Conservation (phyloP, 1,284 basidiomycete genomes). For the Cutaneotrichosporon cyanovorans region DNA sequence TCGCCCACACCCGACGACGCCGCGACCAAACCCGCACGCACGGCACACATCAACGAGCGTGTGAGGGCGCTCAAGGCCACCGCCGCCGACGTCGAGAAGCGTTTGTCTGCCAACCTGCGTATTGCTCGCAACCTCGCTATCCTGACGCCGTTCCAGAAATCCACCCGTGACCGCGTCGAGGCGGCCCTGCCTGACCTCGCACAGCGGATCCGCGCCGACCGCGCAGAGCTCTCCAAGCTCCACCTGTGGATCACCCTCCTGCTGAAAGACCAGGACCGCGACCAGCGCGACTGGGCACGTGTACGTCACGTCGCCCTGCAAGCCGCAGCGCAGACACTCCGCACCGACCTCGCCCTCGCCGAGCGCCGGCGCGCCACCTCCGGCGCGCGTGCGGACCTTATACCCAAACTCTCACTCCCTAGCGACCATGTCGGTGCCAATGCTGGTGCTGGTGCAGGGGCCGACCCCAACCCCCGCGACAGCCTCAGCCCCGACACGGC, state of each 20-base stretch:
- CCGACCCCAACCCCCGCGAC: too few relatives aligned
- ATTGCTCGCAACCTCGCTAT: slow-evolving; percentile 73
- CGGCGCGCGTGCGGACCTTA: slow-evolving; percentile 9
- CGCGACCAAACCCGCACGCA: slow-evolving; percentile 15
- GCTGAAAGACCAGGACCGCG: slow-evolving; percentile 62
- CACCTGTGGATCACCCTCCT: slow-evolving; percentile 69
- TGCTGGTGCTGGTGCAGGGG: too few relatives aligned
- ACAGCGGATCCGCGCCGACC: slow-evolving; percentile 58
- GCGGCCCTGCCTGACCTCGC: slow-evolving; percentile 58
- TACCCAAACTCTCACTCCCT: slow-evolving; percentile 13
- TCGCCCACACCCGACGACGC: background rate
- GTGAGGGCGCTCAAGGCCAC: slow-evolving; percentile 46
- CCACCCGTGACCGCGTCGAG: slow-evolving; percentile 68
- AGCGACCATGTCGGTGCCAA: background rate
- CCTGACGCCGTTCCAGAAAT: slow-evolving; percentile 75
- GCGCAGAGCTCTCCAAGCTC: slow-evolving; percentile 65
- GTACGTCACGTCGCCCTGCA: slow-evolving; percentile 64
- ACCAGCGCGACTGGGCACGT: slow-evolving; percentile 60
- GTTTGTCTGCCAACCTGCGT: slow-evolving; percentile 65
- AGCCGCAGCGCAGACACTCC: slow-evolving; percentile 55
- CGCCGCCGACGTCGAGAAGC: slow-evolving; percentile 54
- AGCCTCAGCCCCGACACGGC: background rate
- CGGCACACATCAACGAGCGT: slow-evolving; percentile 21
- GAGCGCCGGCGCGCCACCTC: slow-evolving; percentile 23
- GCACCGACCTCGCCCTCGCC: slow-evolving; percentile 18